These are phyloP conservation scores for Neopestalotiopsis rosae DNA, from an alignment of 2,329 filamentous ascomycete species.

Conservation along the genomic window DNA sequence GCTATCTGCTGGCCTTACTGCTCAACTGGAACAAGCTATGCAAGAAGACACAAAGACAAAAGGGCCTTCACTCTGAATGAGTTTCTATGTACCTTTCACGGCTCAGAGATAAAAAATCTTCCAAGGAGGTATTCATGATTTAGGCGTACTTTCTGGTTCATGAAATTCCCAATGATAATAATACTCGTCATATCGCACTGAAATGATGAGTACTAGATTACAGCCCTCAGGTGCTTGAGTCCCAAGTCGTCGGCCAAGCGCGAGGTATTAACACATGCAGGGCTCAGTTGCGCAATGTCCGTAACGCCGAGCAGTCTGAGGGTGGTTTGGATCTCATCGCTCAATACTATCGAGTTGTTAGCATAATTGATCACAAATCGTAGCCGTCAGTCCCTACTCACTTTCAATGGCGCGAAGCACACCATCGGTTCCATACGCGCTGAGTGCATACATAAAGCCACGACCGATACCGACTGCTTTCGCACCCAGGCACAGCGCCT, in stretches of 20 bases:
- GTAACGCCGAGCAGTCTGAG: not conserved
- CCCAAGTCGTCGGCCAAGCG: not conserved
- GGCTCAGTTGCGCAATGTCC: not conserved
- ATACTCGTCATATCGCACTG: not conserved
- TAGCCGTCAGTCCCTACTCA: not conserved
- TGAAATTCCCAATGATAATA: not conserved
- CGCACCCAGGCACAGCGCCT: conserved; percentile 9
- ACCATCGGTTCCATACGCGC: conserved; percentile 1
- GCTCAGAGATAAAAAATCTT: not conserved
- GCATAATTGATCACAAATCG: not conserved
- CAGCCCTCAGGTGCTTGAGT: not conserved
- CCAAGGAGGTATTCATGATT: not conserved
- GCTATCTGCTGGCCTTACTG: not conserved
- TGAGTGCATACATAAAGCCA: conserved; percentile 5
- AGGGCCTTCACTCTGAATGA: not conserved
- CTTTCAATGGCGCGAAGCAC: not conserved
- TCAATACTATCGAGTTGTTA: not conserved
- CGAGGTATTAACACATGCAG: not conserved
- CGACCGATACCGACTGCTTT: conserved; percentile 4
- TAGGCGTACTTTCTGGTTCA: not conserved
- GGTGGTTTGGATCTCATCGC: not conserved
- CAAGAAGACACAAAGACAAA: not conserved
- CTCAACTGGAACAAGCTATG: not conserved
- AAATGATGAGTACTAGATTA: not conserved
- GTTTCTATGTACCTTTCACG: not conserved